Evolutionary conservation across 108 stramenopile genomes (phyloP).

Genomic region (Cyclotella distinguenda): DNA sequence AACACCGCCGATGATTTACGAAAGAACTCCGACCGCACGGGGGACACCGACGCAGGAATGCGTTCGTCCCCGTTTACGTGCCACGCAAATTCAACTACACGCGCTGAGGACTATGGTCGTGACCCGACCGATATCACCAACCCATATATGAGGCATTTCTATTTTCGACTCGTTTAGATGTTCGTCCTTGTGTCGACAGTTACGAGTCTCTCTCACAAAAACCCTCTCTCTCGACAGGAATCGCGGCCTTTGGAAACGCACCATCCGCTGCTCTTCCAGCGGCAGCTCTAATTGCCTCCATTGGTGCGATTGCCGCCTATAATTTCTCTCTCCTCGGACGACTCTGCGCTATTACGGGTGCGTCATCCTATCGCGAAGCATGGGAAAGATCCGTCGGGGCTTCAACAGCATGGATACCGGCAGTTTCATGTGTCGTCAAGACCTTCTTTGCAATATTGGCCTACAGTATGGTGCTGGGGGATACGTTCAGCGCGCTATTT

Average conservation of each 20-base stretch:
- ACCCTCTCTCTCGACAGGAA: slow-evolving; percentile 44
- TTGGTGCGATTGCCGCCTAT: slow-evolving; percentile 74
- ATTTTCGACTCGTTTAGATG: neutral
- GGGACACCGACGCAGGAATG: slow-evolving; percentile 31
- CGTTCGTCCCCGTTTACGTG: slow-evolving; percentile 43
- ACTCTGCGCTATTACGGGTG: slow-evolving; percentile 78
- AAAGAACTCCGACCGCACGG: slow-evolving; percentile 30
- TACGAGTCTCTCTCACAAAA: neutral
- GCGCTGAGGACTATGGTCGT: slow-evolving; percentile 35
- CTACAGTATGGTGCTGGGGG: slow-evolving; percentile 94
- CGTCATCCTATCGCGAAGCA: slow-evolving; percentile 82
- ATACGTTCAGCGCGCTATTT: slow-evolving; percentile 76
- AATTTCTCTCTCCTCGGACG: slow-evolving; percentile 70
- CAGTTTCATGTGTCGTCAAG: slow-evolving; percentile 76
- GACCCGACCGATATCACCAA: slow-evolving; percentile 39
- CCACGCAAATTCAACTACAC: slow-evolving; percentile 42
- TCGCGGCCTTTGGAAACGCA: slow-evolving; percentile 88
- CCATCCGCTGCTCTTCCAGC: slow-evolving; percentile 90
- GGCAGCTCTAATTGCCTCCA: slow-evolving; percentile 59
- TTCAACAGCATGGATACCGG: slow-evolving; percentile 82
- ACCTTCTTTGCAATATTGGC: slow-evolving; percentile 89
- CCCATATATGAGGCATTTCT: slow-evolving; percentile 20
- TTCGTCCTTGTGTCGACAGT: slow-evolving; percentile 2
- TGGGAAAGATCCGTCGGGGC: slow-evolving; percentile 86
- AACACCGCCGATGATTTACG: slow-evolving; percentile 32